Evolutionary conservation across 345 rosid genomes (phyloP), one percentile per base, ranked within the genome.

Genomic region (Euphorbia pulcherrima): DNA sequence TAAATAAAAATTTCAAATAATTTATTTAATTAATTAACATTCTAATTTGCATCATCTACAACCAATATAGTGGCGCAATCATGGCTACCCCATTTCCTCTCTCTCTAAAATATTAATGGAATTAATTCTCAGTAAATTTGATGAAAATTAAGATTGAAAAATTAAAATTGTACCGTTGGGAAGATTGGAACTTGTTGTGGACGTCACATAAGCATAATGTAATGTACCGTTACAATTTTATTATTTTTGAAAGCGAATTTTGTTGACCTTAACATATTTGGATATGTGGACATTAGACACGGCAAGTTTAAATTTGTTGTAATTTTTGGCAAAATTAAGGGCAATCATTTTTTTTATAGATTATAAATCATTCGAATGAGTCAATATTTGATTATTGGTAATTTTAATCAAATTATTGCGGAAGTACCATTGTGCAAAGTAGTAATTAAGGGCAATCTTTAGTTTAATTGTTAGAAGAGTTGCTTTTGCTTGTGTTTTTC

Each of bases 101-200:
- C 53, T n/a, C 53, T 11, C n/a, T n/a, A n/a, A n/a, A 44, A 44
- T 44, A 44, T 33, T 33, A 33, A 41, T 41, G 47, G 12, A 41
- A 41, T 5, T 7, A 48, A 2, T 48, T n/a, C 27, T 21, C 8
- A 52, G 26, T 21, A 21, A 2, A n/a, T 52, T 23, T 52, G 23
- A 57, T 27, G 35, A 6, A 27, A 57, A 57, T 57, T 27, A 14
- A 27, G 1, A 0, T 0, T 2, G 26, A 23, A 46, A 48, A 39
- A 60, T 29, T 16, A 46, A 48, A 39, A 60, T 29, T 16, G 66
- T 60, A 51, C 72, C 72, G 72, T 69, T 69, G 51, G 52, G 40
- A 50, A 17, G 64, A 0, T 56, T 27, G 28, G 12, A 28, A 33
- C 57, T 58, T 59, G 39, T 35, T 60, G 26, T 37, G 39, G 28